phyloP scores from a whole-genome alignment of 768 basidiomycete species.

The Termitomyces sp. region DNA sequence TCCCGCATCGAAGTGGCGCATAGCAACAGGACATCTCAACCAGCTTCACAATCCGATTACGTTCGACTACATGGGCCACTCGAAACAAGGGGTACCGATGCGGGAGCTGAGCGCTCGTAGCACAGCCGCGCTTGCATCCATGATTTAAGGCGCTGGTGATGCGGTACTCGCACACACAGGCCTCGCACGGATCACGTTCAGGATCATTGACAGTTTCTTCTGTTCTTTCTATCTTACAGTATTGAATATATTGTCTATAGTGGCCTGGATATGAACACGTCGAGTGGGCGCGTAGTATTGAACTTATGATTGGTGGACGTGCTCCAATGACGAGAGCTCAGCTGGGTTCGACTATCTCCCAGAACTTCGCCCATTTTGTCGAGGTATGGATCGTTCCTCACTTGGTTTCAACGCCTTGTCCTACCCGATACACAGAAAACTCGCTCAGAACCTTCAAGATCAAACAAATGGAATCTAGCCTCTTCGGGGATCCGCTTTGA shows the following conservation, averaged over 20 bases:
- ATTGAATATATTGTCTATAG: conserved; percentile 19
- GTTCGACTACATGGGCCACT: conserved; percentile 42
- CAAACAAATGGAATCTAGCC: conserved; percentile 30
- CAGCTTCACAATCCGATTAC: conserved; percentile 24
- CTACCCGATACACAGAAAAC: conserved; percentile 27
- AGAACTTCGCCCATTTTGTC: conserved; percentile 33
- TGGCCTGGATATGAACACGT: conserved; percentile 48
- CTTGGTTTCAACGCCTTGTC: not conserved
- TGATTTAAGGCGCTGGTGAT: conserved; percentile 39
- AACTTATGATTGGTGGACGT: conserved; percentile 20
- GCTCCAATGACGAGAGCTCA: conserved; percentile 43
- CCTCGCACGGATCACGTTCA: conserved; percentile 29
- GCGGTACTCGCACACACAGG: conserved; percentile 33
- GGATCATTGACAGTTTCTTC: conserved; percentile 31
- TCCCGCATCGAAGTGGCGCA: conserved; percentile 22
- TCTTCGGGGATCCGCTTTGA: conserved; percentile 35
- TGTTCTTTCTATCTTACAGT: not conserved
- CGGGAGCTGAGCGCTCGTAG: conserved; percentile 38
- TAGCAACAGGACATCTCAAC: conserved; percentile 15
- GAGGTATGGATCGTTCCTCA: conserved; percentile 26
- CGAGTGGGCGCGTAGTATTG: conserved; percentile 34
- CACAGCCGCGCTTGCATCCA: conserved; percentile 26
- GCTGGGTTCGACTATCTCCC: conserved; percentile 34
- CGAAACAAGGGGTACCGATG: conserved; percentile 42
- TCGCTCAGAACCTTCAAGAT: conserved; percentile 19